A percentile compares a stretch with the other conserved stretches of the same genome.
Evolutionary conservation across 2,329 filamentous ascomycete species (phyloP).

Genomic region (Fusarium mexicanum): DNA sequence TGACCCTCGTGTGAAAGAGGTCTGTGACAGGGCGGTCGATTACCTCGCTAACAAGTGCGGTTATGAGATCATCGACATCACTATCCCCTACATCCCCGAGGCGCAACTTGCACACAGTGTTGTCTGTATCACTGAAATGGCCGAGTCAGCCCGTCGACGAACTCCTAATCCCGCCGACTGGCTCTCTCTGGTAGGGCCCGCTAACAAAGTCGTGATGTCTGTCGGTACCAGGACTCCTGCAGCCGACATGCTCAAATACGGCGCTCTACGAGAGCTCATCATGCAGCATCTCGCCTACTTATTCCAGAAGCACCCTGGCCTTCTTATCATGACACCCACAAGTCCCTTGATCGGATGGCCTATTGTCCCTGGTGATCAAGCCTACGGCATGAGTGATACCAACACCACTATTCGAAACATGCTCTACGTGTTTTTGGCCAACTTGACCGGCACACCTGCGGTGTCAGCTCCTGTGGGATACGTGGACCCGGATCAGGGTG

Average conservation of each 20-base stretch:
- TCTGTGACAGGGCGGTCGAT: constrained; percentile 70
- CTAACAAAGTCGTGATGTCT: constrained; percentile 76
- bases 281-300: constrained; percentile 82
- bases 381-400: constrained; percentile 79
- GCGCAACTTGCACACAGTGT: constrained; percentile 81
- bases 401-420: constrained; percentile 80
- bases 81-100: constrained; percentile 72
- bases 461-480: constrained; percentile 82
- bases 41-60: constrained; percentile 62
- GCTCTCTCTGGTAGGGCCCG: constrained; percentile 66
- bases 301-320: constrained; percentile 75
- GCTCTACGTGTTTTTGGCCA: constrained; percentile 87
- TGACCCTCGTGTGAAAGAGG: constrained; percentile 68
- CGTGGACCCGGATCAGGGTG: constrained; percentile 62
- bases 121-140: constrained; percentile 79
- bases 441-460: constrained; percentile 81
- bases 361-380: constrained; percentile 64
- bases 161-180: constrained; percentile 58
- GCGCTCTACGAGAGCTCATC: constrained; percentile 76
- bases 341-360: constrained; percentile 80
- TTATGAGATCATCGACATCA: constrained; percentile 66
- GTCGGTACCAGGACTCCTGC: constrained; percentile 72
- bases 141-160: constrained; percentile 56
- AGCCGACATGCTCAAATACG: constrained; percentile 76
- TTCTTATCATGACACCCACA: constrained; percentile 83